Conservation (phyloP, 2,329 filamentous ascomycete species). For the Exophiala sideris region DNA sequence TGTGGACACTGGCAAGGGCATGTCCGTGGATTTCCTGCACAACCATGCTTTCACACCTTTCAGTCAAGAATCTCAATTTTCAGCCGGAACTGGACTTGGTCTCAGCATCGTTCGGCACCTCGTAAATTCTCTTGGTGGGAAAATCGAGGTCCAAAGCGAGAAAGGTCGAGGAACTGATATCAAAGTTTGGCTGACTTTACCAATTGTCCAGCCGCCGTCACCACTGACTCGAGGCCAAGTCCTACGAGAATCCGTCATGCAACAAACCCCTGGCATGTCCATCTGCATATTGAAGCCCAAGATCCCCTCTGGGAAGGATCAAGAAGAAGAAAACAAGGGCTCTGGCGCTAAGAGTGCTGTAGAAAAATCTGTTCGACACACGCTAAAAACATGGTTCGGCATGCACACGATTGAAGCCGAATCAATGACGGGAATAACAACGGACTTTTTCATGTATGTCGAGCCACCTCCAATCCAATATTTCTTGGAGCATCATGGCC, state of each 20-base stretch:
- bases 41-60: slow-evolving; percentile 54
- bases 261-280: no score
- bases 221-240: no score
- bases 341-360: background rate
- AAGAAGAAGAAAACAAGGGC: no score
- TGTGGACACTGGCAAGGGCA: slow-evolving; percentile 33
- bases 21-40: slow-evolving; percentile 29
- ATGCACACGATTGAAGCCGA: background rate
- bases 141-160: slow-evolving; percentile 30
- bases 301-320: no score
- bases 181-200: slow-evolving; percentile 7
- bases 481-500: slow-evolving; percentile 33
- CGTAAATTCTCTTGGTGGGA: slow-evolving; percentile 30
- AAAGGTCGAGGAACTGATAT: slow-evolving; percentile 29
- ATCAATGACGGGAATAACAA: slow-evolving; percentile 1
- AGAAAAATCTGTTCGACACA: slow-evolving; percentile 33
- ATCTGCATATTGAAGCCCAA: no score
- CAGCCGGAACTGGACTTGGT: slow-evolving; percentile 58
- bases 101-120: slow-evolving; percentile 54
- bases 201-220: no score
- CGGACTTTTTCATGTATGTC: slow-evolving; percentile 6
- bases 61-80: slow-evolving; percentile 55
- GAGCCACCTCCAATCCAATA: slow-evolving; percentile 30
- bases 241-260: no score
- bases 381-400: no score